Percentiles rank a stretch among this genome's conserved stretches.
Conservation (phyloP, 495 filamentous ascomycete species). For the Neurospora hispaniola region DNA sequence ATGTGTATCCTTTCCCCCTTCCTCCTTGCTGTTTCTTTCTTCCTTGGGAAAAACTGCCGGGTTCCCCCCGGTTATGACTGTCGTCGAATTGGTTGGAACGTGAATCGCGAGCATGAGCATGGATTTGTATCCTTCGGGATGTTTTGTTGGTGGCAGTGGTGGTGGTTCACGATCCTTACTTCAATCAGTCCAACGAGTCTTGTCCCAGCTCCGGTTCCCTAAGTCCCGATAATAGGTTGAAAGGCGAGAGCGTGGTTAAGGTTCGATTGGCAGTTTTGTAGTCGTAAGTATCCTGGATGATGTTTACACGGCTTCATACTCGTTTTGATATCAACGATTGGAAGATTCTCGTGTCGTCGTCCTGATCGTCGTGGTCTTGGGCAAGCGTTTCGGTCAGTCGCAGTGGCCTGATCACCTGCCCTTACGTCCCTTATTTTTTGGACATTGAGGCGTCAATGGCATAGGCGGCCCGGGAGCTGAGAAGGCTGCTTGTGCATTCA, state of each 20-base stretch:
- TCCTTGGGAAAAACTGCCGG: no score
- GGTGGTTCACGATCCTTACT: neutral
- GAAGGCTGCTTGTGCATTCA: neutral
- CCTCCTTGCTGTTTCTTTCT: neutral
- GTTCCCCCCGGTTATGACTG: no score
- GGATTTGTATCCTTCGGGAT: no score
- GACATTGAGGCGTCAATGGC: neutral
- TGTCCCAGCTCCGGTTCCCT: neutral
- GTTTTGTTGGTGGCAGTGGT: no score
- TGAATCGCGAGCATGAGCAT: no score
- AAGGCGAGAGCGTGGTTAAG: neutral
- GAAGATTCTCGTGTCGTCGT: neutral
- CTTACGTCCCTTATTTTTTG: neutral
- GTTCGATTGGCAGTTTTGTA: no score
- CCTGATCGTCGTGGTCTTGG: neutral
- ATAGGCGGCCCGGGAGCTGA: neutral
- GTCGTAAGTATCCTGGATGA: no score
- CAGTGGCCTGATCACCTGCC: neutral
- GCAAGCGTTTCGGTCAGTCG: neutral
- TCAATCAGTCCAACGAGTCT: neutral
- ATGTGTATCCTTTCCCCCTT: neutral
- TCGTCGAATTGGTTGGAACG: no score
- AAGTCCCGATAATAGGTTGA: no score
- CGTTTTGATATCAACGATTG: neutral
- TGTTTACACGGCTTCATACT: neutral